These are phyloP conservation scores for Corrigiola litoralis DNA, from an alignment of 179 eudicot genomes.

Conservation along the genomic window DNA sequence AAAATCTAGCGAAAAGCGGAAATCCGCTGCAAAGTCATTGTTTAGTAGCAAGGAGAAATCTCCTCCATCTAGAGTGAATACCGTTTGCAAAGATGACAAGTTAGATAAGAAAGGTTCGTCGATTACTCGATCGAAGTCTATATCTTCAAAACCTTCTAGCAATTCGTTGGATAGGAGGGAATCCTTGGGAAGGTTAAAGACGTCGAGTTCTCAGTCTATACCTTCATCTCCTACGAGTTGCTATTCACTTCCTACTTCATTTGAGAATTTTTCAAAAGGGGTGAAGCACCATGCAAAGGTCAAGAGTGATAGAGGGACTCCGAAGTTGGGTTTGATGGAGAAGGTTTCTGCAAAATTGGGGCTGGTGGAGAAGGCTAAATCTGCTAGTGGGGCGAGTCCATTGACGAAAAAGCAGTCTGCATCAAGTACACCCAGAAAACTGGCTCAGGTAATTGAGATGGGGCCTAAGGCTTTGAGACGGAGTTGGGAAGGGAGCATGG, in stretches of 20 bases:
- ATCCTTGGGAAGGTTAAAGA: slow-evolving; percentile 39
- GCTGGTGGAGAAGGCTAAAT: slow-evolving; percentile 41
- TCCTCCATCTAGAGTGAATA: slow-evolving; percentile 32
- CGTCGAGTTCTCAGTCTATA: slow-evolving; percentile 52
- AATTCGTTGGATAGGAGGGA: slow-evolving; percentile 53
- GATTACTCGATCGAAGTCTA: slow-evolving; percentile 60
- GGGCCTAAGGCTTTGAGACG: slow-evolving; percentile 83
- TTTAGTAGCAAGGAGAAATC: slow-evolving; percentile 43
- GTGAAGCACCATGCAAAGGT: slow-evolving; percentile 63
- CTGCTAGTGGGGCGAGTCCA: slow-evolving; percentile 39
- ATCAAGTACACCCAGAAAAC: slow-evolving; percentile 50
- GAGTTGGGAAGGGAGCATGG: slow-evolving; percentile 95
- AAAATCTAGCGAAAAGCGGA: slow-evolving; percentile 43
- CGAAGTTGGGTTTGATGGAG: slow-evolving; percentile 43
- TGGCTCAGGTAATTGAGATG: slow-evolving; percentile 61
- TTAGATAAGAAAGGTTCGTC: slow-evolving; percentile 38
- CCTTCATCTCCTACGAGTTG: slow-evolving; percentile 84
- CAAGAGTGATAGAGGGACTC: slow-evolving; percentile 50
- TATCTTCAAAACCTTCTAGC: slow-evolving; percentile 36
- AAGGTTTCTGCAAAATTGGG: slow-evolving; percentile 51
- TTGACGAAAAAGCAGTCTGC: slow-evolving; percentile 35
- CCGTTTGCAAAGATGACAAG: slow-evolving; percentile 41
- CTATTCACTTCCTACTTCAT: slow-evolving; percentile 74
- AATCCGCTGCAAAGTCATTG: slow-evolving; percentile 36
- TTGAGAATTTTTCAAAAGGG: slow-evolving; percentile 75